phyloP scores from a whole-genome alignment of 2,329 filamentous ascomycete species.

The Alternaria sp. region DNA sequence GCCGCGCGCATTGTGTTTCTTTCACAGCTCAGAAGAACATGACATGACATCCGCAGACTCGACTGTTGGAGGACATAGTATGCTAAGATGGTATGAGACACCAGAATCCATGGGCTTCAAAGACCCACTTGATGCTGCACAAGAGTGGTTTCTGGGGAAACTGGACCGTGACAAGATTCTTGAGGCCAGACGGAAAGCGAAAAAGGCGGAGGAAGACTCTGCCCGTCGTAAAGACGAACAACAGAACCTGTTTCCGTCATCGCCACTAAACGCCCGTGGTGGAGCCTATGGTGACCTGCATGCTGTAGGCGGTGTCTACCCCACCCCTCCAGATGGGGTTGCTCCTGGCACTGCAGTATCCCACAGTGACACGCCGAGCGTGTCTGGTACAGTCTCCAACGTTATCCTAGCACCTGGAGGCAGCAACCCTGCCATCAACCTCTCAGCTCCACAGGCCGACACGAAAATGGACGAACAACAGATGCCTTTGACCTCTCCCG shows the following conservation, averaged over 20 bases:
- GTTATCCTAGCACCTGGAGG: slow-evolving; percentile 40
- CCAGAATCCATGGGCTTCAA: slow-evolving; percentile 42
- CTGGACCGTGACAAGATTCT: slow-evolving; percentile 44
- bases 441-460: slow-evolving; percentile 40
- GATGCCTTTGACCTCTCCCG: slow-evolving; percentile 35
- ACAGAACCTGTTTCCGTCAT: slow-evolving; percentile 43
- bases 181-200: slow-evolving; percentile 53
- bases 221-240: slow-evolving; percentile 42
- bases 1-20: slow-evolving; percentile 48
- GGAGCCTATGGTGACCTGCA: slow-evolving; percentile 49
- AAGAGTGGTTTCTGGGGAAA: slow-evolving; percentile 49
- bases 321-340: slow-evolving; percentile 52
- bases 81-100: slow-evolving; percentile 44
- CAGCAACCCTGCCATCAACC: slow-evolving; percentile 43
- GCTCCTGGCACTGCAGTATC: slow-evolving; percentile 40
- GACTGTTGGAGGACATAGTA: slow-evolving; percentile 11
- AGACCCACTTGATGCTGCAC: slow-evolving; percentile 46
- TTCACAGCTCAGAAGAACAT: slow-evolving; percentile 18
- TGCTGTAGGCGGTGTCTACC: slow-evolving; percentile 49
- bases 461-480: slow-evolving; percentile 28
- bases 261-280: slow-evolving; percentile 47
- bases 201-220: slow-evolving; percentile 59
- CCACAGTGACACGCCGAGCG: slow-evolving; percentile 39
- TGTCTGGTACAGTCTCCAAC: slow-evolving; percentile 36
- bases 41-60: neutral